Percentiles rank a stretch among this genome's conserved stretches.
Conservation (phyloP, 805 yeast genomes). For the Zygosaccharomyces rouxii region DNA sequence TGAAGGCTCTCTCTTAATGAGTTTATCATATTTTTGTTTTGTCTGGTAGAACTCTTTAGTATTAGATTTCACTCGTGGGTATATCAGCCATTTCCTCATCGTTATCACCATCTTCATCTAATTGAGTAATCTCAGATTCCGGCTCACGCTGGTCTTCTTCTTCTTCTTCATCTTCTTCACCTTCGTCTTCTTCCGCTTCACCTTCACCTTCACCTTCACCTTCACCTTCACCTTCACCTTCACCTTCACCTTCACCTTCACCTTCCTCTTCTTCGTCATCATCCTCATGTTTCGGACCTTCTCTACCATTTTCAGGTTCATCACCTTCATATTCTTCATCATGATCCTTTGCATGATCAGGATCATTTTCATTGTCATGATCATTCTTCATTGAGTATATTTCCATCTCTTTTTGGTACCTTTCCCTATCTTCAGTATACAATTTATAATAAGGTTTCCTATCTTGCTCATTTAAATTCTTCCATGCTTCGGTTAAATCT, state of each 20-base stretch:
- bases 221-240: conserved; percentile 19
- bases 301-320: conserved; percentile 10
- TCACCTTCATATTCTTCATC: conserved; percentile 22
- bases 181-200: conserved; percentile 25
- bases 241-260: conserved; percentile 12
- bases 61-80: conserved; percentile 13
- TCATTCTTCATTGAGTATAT: conserved; percentile 36
- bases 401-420: conserved; percentile 71
- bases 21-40: neutral
- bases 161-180: conserved; percentile 31
- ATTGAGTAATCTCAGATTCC: conserved; percentile 17
- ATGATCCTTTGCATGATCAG: conserved; percentile 19
- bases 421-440: conserved; percentile 71
- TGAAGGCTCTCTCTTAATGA: conserved; percentile 1
- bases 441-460: conserved; percentile 68
- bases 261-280: conserved; percentile 34
- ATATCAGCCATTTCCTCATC: conserved; percentile 13
- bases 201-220: conserved; percentile 7
- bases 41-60: neutral
- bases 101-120: conserved; percentile 15
- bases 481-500: conserved; percentile 84
- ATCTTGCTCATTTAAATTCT: conserved; percentile 59
- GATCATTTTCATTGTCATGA: conserved; percentile 17
- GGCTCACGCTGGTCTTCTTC: conserved; percentile 19
- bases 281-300: conserved; percentile 11